Evolutionary conservation across 2,329 filamentous ascomycete species (phyloP), one percentile per base, ranked within the genome.

Genomic region (Shiraia sp.): DNA sequence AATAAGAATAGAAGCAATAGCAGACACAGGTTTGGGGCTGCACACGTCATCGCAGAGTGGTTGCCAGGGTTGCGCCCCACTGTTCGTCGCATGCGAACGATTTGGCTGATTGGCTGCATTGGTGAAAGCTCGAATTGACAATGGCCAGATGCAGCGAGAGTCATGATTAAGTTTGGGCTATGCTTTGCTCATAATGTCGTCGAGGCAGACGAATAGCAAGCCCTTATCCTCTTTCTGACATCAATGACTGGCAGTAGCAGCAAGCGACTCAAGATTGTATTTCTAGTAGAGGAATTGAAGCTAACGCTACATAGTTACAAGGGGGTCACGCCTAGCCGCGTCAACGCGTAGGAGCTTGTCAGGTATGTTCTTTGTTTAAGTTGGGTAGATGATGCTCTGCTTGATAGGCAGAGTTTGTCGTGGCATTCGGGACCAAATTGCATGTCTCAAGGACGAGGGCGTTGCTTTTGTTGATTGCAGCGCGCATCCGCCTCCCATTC

Each of bases 41-140:
- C 39, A 47, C 35, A 32, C 29, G 29, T 40, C 32, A 45, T 32
- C 36, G 26, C 29, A 26, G 27, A 34, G 19, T n/a, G 28, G 46
- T 53, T 50, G 44, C 49, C 43, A 31, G 38, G 43, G 47, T 43
- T 45, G 22, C 49, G 49, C 49, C 46, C 49, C 49, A 29, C 45
- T 42, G 28, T 32, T 13, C n/a, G 33, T 24, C 15, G 24, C 23
- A 19, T 16, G 9, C 9, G 24, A 44, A 28, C 15, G 13, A 24
- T 33, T 35, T 6, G 10, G 19, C 32, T 42, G 28, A 45, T 41
- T 41, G 38, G 42, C 25, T 22, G 26, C 37, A 24, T 23, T 22
- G 19, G 16, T 25, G 13, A 15, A 12, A 2, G 16, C 14, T 23
- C 23, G 15, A 25, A 22, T 5, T 22, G 19, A 22, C 8, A 4